Evolutionary conservation across 2,329 filamentous ascomycete genomes (phyloP).

Genomic region (Hypoxylon sp.): DNA sequence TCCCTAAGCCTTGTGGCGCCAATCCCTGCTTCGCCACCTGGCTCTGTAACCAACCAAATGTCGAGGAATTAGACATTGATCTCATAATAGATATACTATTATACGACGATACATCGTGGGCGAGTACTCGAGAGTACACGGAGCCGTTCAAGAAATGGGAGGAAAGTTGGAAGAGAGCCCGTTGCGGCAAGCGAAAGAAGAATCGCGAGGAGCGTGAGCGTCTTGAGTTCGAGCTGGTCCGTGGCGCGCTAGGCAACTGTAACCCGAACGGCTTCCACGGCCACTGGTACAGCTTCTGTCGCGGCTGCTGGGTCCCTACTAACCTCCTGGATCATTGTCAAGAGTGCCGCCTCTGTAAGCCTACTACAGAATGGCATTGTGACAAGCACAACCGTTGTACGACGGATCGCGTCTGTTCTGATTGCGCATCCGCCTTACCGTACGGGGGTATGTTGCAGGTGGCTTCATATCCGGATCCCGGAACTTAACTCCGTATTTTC

Average conservation of each 20-base stretch:
- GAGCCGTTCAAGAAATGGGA: slow-evolving; percentile 54
- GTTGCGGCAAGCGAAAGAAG: slow-evolving; percentile 53
- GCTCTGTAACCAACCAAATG: slow-evolving; percentile 55
- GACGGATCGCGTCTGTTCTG: slow-evolving; percentile 51
- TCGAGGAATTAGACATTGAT: slow-evolving; percentile 55
- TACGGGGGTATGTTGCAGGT: slow-evolving; percentile 44
- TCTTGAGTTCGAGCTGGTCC: slow-evolving; percentile 55
- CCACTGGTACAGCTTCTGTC: slow-evolving; percentile 55
- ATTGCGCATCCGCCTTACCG: slow-evolving; percentile 48
- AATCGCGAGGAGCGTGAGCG: slow-evolving; percentile 52
- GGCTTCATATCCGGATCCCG: slow-evolving; percentile 35
- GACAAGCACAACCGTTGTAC: slow-evolving; percentile 54
- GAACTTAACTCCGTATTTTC: slow-evolving; percentile 18
- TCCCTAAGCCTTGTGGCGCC: slow-evolving; percentile 53
- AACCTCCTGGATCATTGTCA: slow-evolving; percentile 53
- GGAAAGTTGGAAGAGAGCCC: slow-evolving; percentile 52
- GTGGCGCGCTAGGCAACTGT: slow-evolving; percentile 53
- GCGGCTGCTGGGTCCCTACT: slow-evolving; percentile 51
- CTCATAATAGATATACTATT: slow-evolving; percentile 56
- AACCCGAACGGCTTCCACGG: slow-evolving; percentile 54
- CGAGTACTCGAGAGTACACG: slow-evolving; percentile 49
- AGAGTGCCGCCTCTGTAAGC: slow-evolving; percentile 52
- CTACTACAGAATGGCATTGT: slow-evolving; percentile 54
- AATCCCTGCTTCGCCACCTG: slow-evolving; percentile 55
- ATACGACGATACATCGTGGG: slow-evolving; percentile 55